Evolutionary conservation across 2,329 filamentous ascomycete genomes (phyloP), one percentile per base, ranked within the genome.

Genomic region (Trichoderma brevicompactum): DNA sequence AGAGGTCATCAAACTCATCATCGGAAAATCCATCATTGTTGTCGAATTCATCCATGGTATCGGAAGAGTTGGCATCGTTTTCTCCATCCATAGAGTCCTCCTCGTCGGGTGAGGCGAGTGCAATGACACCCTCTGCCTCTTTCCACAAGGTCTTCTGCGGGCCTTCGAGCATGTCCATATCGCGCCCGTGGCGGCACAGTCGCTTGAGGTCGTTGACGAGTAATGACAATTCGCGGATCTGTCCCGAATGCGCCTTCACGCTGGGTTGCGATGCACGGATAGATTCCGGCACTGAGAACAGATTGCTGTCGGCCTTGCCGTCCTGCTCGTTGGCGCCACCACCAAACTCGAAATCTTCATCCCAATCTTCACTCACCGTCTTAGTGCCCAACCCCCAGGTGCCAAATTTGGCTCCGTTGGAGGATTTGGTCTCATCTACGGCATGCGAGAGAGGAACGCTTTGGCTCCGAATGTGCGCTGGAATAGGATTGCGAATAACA

Each of bases 71-170:
- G 3, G 77, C 76, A n/a, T 76, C 75, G 17, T 76, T 74, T 34
- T 78, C 76, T 6, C 76, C 76, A 15, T 75, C 75, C 12, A 80
- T 79, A 6, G 78, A 70, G 12, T 63, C 48, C 32, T 62, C 59
- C 28, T 85, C 82, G 67, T 90, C 87, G 1, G 88, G 87, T 1
- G 87, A 89, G 52, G 92, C 92, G n/a, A 96, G 80, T 40, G 91
- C 90, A 73, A 96, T 95, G 77, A 96, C 94, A 13, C 91, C 91
- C 74, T 95, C 91, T 1, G 92, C 92, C 74, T 95, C 91, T 71
- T 88, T 87, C 91, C 91, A 96, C 53, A 91, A 80, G 12, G 80
- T 79, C 12, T 83, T 82, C 23, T 87, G 83, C 6, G 83, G 74
- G 7, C 90, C 89, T 66, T 84, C 79, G 0, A 86, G 76, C 72